Conservation (phyloP, 495 filamentous ascomycete species). For the Cercophora samala region DNA sequence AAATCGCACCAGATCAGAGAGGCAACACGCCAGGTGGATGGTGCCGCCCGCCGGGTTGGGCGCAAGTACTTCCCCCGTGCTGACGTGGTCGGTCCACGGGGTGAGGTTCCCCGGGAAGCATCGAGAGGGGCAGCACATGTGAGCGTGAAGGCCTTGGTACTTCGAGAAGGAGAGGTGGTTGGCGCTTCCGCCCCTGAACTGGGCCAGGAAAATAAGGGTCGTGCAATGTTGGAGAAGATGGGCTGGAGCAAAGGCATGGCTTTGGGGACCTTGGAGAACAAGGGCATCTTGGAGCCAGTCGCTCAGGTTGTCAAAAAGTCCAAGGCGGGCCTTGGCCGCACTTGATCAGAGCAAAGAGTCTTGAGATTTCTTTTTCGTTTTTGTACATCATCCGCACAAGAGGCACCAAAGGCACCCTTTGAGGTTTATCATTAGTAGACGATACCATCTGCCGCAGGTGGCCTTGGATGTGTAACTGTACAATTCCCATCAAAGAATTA, state of each 20-base stretch:
- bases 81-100: slow-evolving; percentile 32
- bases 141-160: slow-evolving; percentile 46
- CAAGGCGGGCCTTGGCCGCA: slow-evolving; percentile 71
- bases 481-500: no score
- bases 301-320: slow-evolving; percentile 82
- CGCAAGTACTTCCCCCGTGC: slow-evolving; percentile 47
- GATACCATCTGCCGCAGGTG: no score
- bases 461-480: no score
- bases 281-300: slow-evolving; percentile 84
- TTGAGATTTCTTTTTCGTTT: not conserved
- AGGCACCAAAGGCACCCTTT: not conserved
- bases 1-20: slow-evolving; percentile 43
- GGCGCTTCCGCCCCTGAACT: slow-evolving; percentile 82
- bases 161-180: slow-evolving; percentile 86
- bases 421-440: no score
- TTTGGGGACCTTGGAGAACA: slow-evolving; percentile 77
- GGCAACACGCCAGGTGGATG: slow-evolving; percentile 36
- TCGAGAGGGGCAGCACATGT: slow-evolving; percentile 18
- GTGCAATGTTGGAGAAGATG: slow-evolving; percentile 95
- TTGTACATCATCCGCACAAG: not conserved
- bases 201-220: slow-evolving; percentile 75
- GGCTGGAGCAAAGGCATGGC: slow-evolving; percentile 88
- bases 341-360: not conserved
- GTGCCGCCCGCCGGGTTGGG: slow-evolving; percentile 39
- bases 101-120: slow-evolving; percentile 1